phyloP scores from a whole-genome alignment of 208 protist genomes.

The Giardia muris region DNA sequence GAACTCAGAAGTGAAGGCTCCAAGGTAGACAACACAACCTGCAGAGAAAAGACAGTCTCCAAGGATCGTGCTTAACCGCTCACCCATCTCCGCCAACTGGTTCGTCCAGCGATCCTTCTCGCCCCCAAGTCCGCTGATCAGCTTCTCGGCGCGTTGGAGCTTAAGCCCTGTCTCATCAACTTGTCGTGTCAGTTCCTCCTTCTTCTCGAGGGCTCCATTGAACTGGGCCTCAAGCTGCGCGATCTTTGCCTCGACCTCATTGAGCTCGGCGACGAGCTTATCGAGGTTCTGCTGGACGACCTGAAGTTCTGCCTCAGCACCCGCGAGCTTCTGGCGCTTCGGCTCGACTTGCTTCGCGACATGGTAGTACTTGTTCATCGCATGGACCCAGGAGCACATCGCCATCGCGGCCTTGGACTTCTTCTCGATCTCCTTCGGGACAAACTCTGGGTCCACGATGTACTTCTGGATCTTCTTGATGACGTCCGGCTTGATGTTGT shows the following conservation, averaged over 20 bases:
- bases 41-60: slow-evolving; percentile 86
- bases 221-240: slow-evolving; percentile 69
- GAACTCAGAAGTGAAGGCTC: slow-evolving; percentile 80
- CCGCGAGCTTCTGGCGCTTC: slow-evolving; percentile 68
- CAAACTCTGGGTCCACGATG: slow-evolving; percentile 62
- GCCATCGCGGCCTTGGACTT: slow-evolving; percentile 63
- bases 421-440: slow-evolving; percentile 62
- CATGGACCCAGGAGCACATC: slow-evolving; percentile 82
- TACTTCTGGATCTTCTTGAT: slow-evolving; percentile 67
- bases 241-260: slow-evolving; percentile 68
- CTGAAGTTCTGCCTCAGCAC: slow-evolving; percentile 55
- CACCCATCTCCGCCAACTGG: slow-evolving; percentile 64
- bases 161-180: slow-evolving; percentile 74
- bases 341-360: slow-evolving; percentile 87
- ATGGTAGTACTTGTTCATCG: slow-evolving; percentile 85
- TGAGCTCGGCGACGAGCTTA: slow-evolving; percentile 63
- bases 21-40: slow-evolving; percentile 82
- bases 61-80: slow-evolving; percentile 63
- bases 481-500: not conserved
- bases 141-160: slow-evolving; percentile 59
- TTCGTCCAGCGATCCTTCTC: slow-evolving; percentile 80
- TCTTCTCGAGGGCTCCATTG: slow-evolving; percentile 64
- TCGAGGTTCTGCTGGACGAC: slow-evolving; percentile 65
- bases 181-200: slow-evolving; percentile 67
- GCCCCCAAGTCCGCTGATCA: slow-evolving; percentile 80